Conservation (phyloP, 768 basidiomycete genomes). For the Multifurca ochricompacta region DNA sequence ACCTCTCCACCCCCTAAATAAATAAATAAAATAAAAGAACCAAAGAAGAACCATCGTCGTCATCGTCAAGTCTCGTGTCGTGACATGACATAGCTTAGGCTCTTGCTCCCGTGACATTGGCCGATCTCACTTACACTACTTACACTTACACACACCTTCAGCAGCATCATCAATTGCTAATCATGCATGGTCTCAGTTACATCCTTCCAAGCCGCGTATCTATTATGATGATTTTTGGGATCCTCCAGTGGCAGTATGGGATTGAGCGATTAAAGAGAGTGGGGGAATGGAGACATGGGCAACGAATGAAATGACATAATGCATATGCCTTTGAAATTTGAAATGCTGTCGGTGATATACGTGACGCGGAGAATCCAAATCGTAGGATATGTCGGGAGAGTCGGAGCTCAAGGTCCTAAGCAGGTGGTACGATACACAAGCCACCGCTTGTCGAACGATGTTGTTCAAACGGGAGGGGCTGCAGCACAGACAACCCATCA, state of each 20-base stretch:
- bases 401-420: neutral
- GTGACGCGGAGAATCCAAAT: neutral
- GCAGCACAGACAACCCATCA: constrained; percentile 13
- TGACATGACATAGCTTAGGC: too few relatives aligned
- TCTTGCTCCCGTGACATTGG: too few relatives aligned
- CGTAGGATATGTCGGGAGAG: constrained; percentile 6
- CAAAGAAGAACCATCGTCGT: too few relatives aligned
- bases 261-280: neutral
- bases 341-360: neutral
- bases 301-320: neutral
- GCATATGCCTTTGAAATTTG: neutral
- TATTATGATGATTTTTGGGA: neutral
- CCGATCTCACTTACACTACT: too few relatives aligned
- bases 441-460: neutral
- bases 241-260: neutral
- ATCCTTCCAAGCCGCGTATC: neutral
- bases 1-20: too few relatives aligned
- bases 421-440: neutral
- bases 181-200: neutral
- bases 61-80: too few relatives aligned
- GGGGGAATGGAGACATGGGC: neutral
- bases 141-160: too few relatives aligned
- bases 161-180: too few relatives aligned
- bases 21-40: too few relatives aligned
- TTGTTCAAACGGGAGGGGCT: constrained; percentile 18